A percentile compares a stretch with the other conserved stretches of the same genome.
phyloP scores from a whole-genome alignment of 495 filamentous ascomycete genomes.

The Aspergillus bridgeri region DNA sequence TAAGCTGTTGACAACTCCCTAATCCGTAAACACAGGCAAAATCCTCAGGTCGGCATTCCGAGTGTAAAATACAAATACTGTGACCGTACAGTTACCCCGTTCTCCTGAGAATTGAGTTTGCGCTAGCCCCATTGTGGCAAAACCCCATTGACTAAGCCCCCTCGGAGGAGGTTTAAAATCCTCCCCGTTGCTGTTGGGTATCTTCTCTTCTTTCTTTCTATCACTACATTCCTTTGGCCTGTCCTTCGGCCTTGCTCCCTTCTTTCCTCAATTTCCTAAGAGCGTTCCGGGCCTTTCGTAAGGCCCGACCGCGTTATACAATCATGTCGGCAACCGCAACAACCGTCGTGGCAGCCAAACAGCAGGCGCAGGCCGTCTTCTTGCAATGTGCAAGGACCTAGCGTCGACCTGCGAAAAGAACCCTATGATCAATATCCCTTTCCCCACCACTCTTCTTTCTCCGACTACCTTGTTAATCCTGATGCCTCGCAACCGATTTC shows the following conservation, averaged over 20 bases:
- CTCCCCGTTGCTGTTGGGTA: neutral
- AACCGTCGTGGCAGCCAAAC: neutral
- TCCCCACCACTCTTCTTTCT: neutral
- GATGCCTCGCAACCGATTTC: neutral
- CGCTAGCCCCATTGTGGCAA: neutral
- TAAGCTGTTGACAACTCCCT: too few species aligned
- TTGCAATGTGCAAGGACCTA: conserved; percentile 1
- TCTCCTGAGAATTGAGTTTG: neutral
- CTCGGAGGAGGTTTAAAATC: neutral
- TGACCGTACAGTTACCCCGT: neutral
- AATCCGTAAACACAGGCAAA: too few species aligned
- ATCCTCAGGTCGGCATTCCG: too few species aligned
- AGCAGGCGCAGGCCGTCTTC: neutral
- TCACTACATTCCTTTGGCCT: neutral
- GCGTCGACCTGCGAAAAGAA: neutral
- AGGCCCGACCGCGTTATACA: conserved; percentile 10
- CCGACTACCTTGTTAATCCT: neutral
- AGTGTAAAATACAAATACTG: too few species aligned
- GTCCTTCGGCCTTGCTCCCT: neutral
- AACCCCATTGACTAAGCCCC: neutral
- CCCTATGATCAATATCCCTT: neutral
- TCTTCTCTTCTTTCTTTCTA: neutral
- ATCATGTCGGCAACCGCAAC: conserved; percentile 5
- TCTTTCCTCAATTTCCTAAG: neutral
- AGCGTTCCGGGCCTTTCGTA: neutral